Evolutionary conservation across 148 eudicot species (phyloP).

Genomic region (Cornus controversa): DNA sequence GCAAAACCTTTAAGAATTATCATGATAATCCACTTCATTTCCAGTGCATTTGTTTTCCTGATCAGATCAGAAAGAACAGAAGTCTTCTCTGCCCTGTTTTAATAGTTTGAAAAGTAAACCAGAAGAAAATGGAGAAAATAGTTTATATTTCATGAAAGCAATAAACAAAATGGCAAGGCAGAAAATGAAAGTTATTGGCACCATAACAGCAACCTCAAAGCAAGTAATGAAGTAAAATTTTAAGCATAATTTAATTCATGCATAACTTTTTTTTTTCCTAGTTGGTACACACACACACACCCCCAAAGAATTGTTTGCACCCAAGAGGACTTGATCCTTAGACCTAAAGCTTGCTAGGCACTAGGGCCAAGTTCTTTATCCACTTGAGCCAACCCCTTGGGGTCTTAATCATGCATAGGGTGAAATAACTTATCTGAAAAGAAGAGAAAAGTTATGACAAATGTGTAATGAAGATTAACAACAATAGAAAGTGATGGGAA

Average conservation of each 20-base stretch:
- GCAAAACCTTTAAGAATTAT: slow-evolving; percentile 74
- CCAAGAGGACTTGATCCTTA: too few species aligned
- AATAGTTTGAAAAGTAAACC: slow-evolving; percentile 8
- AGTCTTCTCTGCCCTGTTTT: slow-evolving; percentile 58
- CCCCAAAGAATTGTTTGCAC: too few species aligned
- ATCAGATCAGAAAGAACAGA: slow-evolving; percentile 70
- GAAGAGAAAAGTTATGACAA: not conserved
- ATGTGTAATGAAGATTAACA: not conserved
- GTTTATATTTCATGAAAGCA: not conserved
- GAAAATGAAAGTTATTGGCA: not conserved
- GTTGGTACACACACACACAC: too few species aligned
- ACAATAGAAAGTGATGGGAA: too few species aligned
- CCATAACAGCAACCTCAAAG: not conserved
- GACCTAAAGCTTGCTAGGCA: too few species aligned
- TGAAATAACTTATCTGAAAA: not conserved
- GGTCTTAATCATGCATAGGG: too few species aligned
- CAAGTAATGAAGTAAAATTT: not conserved
- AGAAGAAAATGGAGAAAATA: not conserved
- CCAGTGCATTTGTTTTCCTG: slow-evolving; percentile 75
- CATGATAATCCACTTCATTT: slow-evolving; percentile 98
- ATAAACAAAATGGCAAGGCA: not conserved
- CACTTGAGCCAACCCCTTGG: too few species aligned
- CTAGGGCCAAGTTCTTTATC: too few species aligned
- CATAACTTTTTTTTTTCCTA: not conserved
- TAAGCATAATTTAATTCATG: not conserved